Conservation (phyloP, 2,329 filamentous ascomycete genomes). For the Cercospora sesami region DNA sequence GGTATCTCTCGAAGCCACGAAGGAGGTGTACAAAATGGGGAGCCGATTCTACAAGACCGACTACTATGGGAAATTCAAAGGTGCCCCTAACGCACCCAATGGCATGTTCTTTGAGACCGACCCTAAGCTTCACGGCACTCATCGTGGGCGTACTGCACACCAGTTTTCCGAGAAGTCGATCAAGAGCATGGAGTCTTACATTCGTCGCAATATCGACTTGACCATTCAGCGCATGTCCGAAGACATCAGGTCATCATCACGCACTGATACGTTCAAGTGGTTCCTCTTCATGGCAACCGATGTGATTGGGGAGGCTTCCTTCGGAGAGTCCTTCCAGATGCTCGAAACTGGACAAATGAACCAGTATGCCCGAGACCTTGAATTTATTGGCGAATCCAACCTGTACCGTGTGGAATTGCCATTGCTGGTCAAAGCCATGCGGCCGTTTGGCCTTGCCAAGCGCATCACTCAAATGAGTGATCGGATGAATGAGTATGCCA, state of each 20-base stretch:
- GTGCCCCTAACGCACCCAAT: background rate
- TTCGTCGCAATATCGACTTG: background rate
- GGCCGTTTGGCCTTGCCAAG: too few species aligned
- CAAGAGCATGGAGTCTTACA: background rate
- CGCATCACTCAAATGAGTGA: too few species aligned
- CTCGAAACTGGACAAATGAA: background rate
- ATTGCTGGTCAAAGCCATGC: too few species aligned
- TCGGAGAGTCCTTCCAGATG: background rate
- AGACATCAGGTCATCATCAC: background rate
- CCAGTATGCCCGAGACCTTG: background rate
- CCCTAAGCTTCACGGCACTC: background rate
- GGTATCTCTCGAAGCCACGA: background rate
- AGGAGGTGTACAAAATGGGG: background rate
- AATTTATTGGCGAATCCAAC: too few species aligned
- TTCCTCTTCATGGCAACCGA: background rate
- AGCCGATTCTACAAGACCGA: background rate
- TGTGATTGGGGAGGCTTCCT: background rate
- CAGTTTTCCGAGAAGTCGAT: background rate
- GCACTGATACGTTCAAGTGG: background rate
- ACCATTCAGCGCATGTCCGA: background rate
- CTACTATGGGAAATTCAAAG: background rate
- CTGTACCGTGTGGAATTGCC: too few species aligned
- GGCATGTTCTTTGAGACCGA: background rate
- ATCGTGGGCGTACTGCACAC: background rate
- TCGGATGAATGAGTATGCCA: too few species aligned